Base-by-base conservation (phyloP, 257 asterid genomes). In the Petunia secreta region DNA sequence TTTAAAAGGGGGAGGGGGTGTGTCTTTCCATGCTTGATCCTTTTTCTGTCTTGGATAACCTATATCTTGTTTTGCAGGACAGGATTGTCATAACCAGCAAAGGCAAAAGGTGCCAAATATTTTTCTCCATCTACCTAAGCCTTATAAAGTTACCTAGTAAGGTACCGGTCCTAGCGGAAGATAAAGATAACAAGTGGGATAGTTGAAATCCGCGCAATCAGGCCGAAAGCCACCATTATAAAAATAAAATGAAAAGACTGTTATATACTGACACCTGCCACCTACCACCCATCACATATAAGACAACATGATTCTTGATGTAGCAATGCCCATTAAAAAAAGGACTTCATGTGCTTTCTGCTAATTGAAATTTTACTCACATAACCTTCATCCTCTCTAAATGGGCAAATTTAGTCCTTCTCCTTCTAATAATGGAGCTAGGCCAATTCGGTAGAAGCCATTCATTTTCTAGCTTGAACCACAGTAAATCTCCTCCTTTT, bases 261-360 rank as follows among this genome's bases (percentile, higher is more conserved):
- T 5, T 50, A 14, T 39, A 39, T 15, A 64, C 10, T 5, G 73
- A 64, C 11, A 67, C 8, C 39, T 43, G 15, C 55, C 39, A n/a
- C 39, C 39, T 67, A 67, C 43, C 55, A 43, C 39, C 46, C 75
- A 43, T 67, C 75, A 67, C 37, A 67, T 67, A 67, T 38, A 67
- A 43, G 55, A n/a, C 7, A 43, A n/a, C 75, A 67, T 67, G 75
- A 67, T 1, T 67, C 39, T 4, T 67, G 39, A 43, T 67, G 75
- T 15, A 67, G 75, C 25, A 43, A 67, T 44, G 2, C 4, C 55
- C 15, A 43, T 43, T 41, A 8, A 43, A 43, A 25, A 65, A 4
- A 39, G 46, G 13, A 63, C 38, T 38, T 8, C 13, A 66, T 8
- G 75, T 67, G 55, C 15, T 8, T n/a, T n/a, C n/a, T 9, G 15